Evolutionary conservation across 345 rosid species (phyloP).

Genomic region (Eucalyptus polybractea): DNA sequence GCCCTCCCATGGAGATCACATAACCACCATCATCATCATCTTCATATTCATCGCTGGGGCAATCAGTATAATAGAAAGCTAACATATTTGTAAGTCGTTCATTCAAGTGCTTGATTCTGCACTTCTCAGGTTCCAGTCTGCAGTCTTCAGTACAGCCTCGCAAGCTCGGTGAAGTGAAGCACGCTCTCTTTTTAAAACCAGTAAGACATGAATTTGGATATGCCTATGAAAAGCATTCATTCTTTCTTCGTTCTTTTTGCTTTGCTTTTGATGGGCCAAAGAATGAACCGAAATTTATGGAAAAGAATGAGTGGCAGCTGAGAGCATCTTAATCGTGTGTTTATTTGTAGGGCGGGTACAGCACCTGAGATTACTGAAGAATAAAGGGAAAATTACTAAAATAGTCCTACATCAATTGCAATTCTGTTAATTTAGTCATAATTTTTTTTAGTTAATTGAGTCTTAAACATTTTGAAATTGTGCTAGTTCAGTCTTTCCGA

Average conservation of each 20-base stretch:
- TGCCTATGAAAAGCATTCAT: fast-evolving
- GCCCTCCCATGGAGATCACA: background rate
- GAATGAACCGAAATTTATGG: background rate
- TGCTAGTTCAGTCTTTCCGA: fast-evolving
- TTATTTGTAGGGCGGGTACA: background rate
- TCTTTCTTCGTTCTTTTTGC: too few species aligned
- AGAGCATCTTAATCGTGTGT: background rate
- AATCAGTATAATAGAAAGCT: background rate
- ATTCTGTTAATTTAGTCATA: fast-evolving
- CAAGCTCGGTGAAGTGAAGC: too few species aligned
- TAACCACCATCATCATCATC: background rate
- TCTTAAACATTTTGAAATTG: too few species aligned
- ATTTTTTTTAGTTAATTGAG: too few species aligned
- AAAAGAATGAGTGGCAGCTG: background rate
- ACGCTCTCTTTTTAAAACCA: too few species aligned
- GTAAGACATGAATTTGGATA: too few species aligned
- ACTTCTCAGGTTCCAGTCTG: background rate
- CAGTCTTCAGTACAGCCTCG: background rate
- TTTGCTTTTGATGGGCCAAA: too few species aligned
- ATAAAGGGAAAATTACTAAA: background rate
- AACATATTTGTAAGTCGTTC: background rate
- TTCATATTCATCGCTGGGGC: background rate
- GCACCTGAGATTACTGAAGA: background rate
- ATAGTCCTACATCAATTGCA: fast-evolving
- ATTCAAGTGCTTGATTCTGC: background rate